Percentiles rank a stretch among this genome's conserved stretches.
Conservation (phyloP, 805 yeast genomes). For the Monosporozyma unispora region DNA sequence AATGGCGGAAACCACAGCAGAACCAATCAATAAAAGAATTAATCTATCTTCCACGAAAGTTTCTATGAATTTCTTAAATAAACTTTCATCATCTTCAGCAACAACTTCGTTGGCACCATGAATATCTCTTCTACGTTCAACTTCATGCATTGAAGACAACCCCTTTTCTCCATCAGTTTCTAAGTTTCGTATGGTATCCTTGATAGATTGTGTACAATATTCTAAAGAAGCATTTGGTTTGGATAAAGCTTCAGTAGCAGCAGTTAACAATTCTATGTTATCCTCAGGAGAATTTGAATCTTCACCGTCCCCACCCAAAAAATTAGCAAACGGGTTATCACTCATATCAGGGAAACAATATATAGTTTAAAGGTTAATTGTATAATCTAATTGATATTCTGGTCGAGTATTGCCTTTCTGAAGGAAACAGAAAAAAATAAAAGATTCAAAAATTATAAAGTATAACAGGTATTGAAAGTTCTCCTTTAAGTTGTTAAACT, state of each 20-base stretch:
- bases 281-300: conserved; percentile 1
- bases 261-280: conserved; percentile 9
- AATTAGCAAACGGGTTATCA: conserved; percentile 29
- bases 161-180: conserved; percentile 57
- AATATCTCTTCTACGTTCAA: conserved; percentile 55
- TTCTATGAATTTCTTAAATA: conserved; percentile 62
- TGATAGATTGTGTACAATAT: conserved; percentile 52
- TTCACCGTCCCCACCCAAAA: not conserved
- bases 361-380: not conserved
- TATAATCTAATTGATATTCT: not conserved
- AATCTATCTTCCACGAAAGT: conserved; percentile 88
- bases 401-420: not conserved
- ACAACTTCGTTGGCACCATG: conserved; percentile 78
- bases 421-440: not conserved
- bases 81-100: conserved; percentile 65
- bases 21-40: conserved; percentile 78
- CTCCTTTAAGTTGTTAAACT: not conserved
- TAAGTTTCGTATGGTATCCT: conserved; percentile 55
- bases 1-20: conserved; percentile 75
- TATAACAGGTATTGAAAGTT: not conserved
- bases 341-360: conserved; percentile 16
- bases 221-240: conserved; percentile 48
- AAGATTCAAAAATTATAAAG: not conserved
- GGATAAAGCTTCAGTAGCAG: conserved; percentile 21
- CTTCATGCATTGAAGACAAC: conserved; percentile 58